Evolutionary conservation across 2,329 filamentous ascomycete species (phyloP).

Genomic region (Hypoxylon sp.): DNA sequence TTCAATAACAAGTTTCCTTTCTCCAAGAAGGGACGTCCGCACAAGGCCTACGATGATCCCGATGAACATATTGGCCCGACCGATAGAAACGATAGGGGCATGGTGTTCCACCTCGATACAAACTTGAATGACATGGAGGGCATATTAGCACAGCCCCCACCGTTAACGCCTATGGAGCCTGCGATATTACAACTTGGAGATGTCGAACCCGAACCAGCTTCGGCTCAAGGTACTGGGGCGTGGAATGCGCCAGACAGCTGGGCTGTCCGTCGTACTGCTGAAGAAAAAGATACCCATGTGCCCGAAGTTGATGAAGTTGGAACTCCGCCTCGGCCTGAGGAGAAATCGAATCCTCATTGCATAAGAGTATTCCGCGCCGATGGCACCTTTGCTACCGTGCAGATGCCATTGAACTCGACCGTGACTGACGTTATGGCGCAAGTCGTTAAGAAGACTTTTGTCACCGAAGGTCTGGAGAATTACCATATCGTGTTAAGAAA

Average conservation of each 20-base stretch:
- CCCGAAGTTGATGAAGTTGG: constrained; percentile 78
- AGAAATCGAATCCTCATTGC: constrained; percentile 84
- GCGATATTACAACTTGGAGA: constrained; percentile 59
- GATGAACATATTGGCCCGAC: constrained; percentile 74
- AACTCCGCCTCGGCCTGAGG: constrained; percentile 77
- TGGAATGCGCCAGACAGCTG: constrained; percentile 98
- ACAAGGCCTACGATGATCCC: constrained; percentile 65
- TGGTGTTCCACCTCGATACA: constrained; percentile 85
- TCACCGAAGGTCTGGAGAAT: constrained; percentile 90
- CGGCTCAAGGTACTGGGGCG: constrained; percentile 64
- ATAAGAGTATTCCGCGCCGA: constrained; percentile 96
- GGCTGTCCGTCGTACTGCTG: constrained; percentile 84
- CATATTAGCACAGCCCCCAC: constrained; percentile 80
- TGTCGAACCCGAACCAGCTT: constrained; percentile 49
- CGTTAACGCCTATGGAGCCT: constrained; percentile 79
- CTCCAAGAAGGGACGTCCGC: constrained; percentile 67
- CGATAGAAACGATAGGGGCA: constrained; percentile 71
- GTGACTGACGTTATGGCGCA: constrained; percentile 91
- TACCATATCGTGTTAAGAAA: constrained; percentile 97
- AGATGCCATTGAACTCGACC: constrained; percentile 84
- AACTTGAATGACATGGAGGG: constrained; percentile 93
- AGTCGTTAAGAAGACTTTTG: constrained; percentile 93
- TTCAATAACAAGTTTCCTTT: constrained; percentile 77
- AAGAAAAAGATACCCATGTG: constrained; percentile 72
- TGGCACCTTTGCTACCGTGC: constrained; percentile 93